Evolutionary conservation across 2,329 filamentous ascomycete genomes (phyloP).

Genomic region (Trichophyton verrucosum): DNA sequence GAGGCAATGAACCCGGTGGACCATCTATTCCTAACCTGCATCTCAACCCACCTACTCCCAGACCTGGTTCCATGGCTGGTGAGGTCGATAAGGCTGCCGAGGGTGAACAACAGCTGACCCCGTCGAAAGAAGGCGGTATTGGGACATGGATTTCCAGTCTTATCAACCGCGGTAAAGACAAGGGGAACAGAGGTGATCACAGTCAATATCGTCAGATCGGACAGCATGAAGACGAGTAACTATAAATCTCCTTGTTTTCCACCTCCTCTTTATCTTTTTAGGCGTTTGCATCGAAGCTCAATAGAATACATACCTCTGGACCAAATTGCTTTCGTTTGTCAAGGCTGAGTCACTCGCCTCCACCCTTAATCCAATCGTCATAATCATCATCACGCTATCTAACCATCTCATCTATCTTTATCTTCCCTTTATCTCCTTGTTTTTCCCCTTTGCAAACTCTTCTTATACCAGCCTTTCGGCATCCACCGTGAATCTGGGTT

Average conservation of each 20-base stretch:
- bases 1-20: slow-evolving; percentile 26
- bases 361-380: background rate
- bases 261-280: background rate
- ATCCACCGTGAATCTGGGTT: background rate
- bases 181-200: slow-evolving; percentile 28
- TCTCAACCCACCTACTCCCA: slow-evolving; percentile 60
- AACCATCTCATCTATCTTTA: background rate
- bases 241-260: background rate
- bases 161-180: slow-evolving; percentile 40
- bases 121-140: slow-evolving; percentile 41
- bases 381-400: background rate
- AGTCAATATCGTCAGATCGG: slow-evolving; percentile 35
- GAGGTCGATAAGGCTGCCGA: slow-evolving; percentile 12
- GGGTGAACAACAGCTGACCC: slow-evolving; percentile 18
- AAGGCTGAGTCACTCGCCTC: background rate
- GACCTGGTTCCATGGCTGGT: slow-evolving; percentile 17
- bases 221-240: slow-evolving; percentile 33
- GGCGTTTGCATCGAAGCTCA: background rate
- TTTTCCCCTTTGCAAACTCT: background rate
- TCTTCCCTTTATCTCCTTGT: background rate
- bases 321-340: background rate
- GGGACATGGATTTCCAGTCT: slow-evolving; percentile 59
- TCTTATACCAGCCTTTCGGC: background rate
- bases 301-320: background rate
- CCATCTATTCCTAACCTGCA: slow-evolving; percentile 67